A percentile compares a stretch with the other conserved stretches of the same genome.
Evolutionary conservation across 2,329 filamentous ascomycete genomes (phyloP).

Genomic region (Aspergillus jensenii): DNA sequence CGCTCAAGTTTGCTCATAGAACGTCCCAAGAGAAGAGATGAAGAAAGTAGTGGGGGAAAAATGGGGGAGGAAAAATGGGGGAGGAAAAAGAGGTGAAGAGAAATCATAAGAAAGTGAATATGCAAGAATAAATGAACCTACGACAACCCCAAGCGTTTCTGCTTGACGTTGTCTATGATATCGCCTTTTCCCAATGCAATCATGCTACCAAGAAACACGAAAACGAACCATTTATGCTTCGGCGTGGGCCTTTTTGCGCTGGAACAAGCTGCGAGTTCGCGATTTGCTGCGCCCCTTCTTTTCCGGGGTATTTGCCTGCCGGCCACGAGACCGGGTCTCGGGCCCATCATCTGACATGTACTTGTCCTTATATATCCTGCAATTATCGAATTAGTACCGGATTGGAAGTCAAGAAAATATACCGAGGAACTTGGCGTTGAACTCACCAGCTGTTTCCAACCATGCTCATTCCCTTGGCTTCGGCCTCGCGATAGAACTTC

Average conservation of each 20-base stretch:
- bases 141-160: conserved; percentile 4
- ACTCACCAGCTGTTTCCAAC: conserved; percentile 96
- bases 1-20: conserved; percentile 1
- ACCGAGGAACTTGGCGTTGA: neutral
- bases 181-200: conserved; percentile 8
- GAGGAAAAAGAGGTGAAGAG: conserved; percentile 14
- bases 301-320: conserved; percentile 47
- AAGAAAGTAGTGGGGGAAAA: conserved; percentile 11
- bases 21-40: conserved; percentile 2
- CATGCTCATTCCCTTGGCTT: conserved; percentile 94
- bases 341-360: conserved; percentile 69
- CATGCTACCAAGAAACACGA: conserved; percentile 21
- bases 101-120: neutral
- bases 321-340: conserved; percentile 32
- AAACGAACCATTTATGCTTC: conserved; percentile 22
- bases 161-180: neutral
- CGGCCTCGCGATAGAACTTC: conserved; percentile 84
- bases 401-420: neutral
- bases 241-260: conserved; percentile 52
- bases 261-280: conserved; percentile 71
- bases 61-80: conserved; percentile 13
- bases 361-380: conserved; percentile 94
- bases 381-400: neutral
- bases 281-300: conserved; percentile 76
- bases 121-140: conserved; percentile 16